Base-by-base conservation (phyloP, 2,329 filamentous ascomycete genomes). In the Camillea tinctor region DNA sequence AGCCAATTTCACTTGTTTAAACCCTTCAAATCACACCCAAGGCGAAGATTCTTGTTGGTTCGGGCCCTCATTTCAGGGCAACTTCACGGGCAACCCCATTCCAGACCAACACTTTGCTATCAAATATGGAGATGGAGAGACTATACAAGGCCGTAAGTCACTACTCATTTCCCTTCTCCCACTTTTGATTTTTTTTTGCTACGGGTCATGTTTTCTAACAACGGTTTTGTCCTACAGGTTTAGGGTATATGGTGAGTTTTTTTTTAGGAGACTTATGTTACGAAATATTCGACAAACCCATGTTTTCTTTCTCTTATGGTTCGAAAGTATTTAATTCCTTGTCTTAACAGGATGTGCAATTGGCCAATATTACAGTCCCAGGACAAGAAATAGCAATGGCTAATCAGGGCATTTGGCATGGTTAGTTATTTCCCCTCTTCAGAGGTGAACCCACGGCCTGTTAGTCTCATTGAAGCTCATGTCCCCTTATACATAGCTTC, bases 331-430 rank as follows among this genome's bases (percentile, higher is more conserved):
- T 19, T 51, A 51, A 51, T 51, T 9, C 15, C 11, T 19, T 22
- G 19, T 24, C 9, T 21, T 22, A 24, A 59, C 76, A 77, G 52
- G 78, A 83, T 62, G 72, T 84, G 49, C 72, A 75, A 0, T 74
- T 82, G 17, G 81, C 77, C 2, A 79, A 79, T 8, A 66, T 84
- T 26, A 72, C 69, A 0, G 80, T 83, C 40, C 66, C 69, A 19
- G 71, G 73, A 30, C 81, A 83, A 68, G 77, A 81, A 65, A 75
- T 83, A 51, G 80, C 77, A 13, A 73, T 84, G 20, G 81, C 79
- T 51, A 82, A 78, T 65, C 73, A 71, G 59, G 82, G 81, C 2
- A 77, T 76, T 67, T 84, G 82, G 81, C 74, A 74, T 58, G 82
- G 81, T 52, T 78, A 83, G 60, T 57, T 19, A 49, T 50, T 22